phyloP scores from a whole-genome alignment of 768 basidiomycete species.

The Auricularia auricula-judae region DNA sequence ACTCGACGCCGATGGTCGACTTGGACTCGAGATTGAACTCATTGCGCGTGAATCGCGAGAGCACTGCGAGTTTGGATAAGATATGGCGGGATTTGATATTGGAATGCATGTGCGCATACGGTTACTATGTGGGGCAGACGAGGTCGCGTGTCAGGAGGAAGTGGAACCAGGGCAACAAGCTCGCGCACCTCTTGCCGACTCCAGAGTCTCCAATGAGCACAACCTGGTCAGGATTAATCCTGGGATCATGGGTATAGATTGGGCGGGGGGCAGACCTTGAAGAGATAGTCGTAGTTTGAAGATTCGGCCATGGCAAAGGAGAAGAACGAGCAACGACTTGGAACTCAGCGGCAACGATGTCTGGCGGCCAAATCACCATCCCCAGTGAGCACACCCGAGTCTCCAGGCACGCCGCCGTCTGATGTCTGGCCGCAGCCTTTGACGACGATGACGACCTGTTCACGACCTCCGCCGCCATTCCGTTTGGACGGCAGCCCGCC shows the following conservation, averaged over 20 bases:
- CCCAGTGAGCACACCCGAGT: no score
- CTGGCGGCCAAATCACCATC: no score
- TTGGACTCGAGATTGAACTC: constrained; percentile 42
- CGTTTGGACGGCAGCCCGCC: constrained; percentile 7
- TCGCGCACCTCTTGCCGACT: neutral
- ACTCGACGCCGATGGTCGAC: constrained; percentile 41
- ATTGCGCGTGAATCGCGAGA: constrained; percentile 38
- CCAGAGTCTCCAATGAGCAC: neutral
- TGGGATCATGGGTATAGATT: neutral
- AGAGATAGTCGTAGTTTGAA: constrained; percentile 97
- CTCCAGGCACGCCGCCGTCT: no score
- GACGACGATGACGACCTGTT: constrained; percentile 54
- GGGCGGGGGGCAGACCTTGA: constrained; percentile 49
- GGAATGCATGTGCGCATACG: neutral
- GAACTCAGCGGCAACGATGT: no score
- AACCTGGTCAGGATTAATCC: neutral
- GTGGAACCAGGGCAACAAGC: neutral
- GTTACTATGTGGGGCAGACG: neutral
- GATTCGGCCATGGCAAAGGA: constrained; percentile 63
- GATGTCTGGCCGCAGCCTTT: constrained; percentile 42
- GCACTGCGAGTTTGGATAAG: constrained; percentile 20
- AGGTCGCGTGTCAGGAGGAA: neutral
- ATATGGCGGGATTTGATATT: neutral
- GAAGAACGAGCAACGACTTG: neutral
- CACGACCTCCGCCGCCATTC: constrained; percentile 39